Base-by-base conservation (phyloP, 2,329 filamentous ascomycete species). In the Neoarthrinium moseri region DNA sequence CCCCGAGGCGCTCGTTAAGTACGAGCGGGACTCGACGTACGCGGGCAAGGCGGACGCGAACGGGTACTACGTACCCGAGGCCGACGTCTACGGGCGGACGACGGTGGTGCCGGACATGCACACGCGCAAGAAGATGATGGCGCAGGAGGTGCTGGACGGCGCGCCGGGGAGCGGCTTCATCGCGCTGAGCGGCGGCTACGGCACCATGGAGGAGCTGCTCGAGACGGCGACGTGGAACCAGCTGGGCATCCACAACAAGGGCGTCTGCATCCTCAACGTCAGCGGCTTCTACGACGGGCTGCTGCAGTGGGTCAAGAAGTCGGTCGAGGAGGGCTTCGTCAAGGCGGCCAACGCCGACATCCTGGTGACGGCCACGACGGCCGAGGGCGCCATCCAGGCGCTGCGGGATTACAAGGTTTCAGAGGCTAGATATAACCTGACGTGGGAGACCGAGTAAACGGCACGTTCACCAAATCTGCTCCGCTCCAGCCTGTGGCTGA, bases 51-150 rank as follows among this genome's bases (percentile, higher is more conserved):
- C 68, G 56, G 61, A 65, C 41, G 61, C 66, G 48, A 68, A 69
- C 42, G 77, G 78, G 53, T 75, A 84, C 43, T 71, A 78, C 10
- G 70, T 87, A 7, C 83, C 87, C 39, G 81, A 85, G 48, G 77
- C 83, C 62, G 59, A 69, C 4, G 67, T 83, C 4, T 99, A 89
- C 64, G 94, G 94, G 8, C 74, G 78, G 34, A 96, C 91, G 11
- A 96, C 91, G 0, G 83, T 96, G 7, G 94, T 97, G 22, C 78
- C 83, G 56, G 91, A 96, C 64, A 99, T 99, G 94, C 94, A 99
- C 70, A 91, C 89, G 33, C 83, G 94, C 53, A 99, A 99, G 75
- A 83, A 87, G 56, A 77, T 94, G 72, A 97, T 99, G 94, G 92
- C 91, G 6, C 76, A 83, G 57, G 87, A 92, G 65, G 91, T 97